A percentile compares a stretch with the other conserved stretches of the same genome.
These are phyloP conservation scores for Dothidotthia symphoricarpi DNA, from an alignment of 2,329 filamentous ascomycete genomes.

Conservation along the genomic window DNA sequence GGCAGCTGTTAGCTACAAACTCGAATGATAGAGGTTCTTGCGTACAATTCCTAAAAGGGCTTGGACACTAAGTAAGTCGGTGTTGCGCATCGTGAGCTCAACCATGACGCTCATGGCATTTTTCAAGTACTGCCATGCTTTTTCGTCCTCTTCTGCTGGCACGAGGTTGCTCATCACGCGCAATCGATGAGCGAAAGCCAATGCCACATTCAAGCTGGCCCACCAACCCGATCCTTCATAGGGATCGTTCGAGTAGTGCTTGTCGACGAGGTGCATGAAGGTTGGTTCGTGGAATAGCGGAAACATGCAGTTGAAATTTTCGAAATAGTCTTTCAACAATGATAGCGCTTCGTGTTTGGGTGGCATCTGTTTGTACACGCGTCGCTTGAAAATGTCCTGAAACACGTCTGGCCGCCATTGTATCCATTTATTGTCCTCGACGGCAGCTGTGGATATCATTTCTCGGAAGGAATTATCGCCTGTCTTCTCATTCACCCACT, in stretches of 20 bases:
- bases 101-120: conserved; percentile 93
- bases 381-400: conserved; percentile 82
- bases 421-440: conserved; percentile 93
- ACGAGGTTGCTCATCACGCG: conserved; percentile 95
- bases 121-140: conserved; percentile 93
- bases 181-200: conserved; percentile 90
- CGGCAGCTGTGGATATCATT: conserved; percentile 84
- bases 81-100: conserved; percentile 93
- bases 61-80: conserved; percentile 91
- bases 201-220: conserved; percentile 89
- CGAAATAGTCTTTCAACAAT: conserved; percentile 88
- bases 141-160: conserved; percentile 85
- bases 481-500: conserved; percentile 98
- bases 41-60: conserved; percentile 81
- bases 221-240: conserved; percentile 98
- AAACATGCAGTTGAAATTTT: conserved; percentile 99
- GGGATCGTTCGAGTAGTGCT: conserved; percentile 87
- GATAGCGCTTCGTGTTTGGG: conserved; percentile 84
- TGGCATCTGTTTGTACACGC: conserved; percentile 79
- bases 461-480: conserved; percentile 92
- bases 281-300: conserved; percentile 96
- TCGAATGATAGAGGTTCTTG: conserved; percentile 12
- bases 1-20: conserved; percentile 15
- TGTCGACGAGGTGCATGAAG: conserved; percentile 95
- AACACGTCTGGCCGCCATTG: conserved; percentile 99